Evolutionary conservation across 495 filamentous ascomycete species (phyloP).

Genomic region (Xylaria venustula): DNA sequence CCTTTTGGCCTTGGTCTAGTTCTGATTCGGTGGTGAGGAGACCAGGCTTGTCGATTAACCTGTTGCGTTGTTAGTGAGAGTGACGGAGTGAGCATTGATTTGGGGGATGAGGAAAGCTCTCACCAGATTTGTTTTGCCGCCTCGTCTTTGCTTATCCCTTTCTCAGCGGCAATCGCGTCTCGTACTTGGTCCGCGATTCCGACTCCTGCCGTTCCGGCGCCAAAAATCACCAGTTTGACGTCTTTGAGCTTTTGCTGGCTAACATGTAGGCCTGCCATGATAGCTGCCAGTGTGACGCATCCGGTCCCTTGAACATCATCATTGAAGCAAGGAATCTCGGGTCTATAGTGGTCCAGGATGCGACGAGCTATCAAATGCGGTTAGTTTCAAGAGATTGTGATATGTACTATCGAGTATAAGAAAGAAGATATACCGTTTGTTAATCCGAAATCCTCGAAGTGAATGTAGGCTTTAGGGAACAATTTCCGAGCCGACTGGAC

Average conservation of each 20-base stretch:
- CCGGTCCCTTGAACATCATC: conserved; percentile 92
- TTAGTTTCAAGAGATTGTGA: background rate
- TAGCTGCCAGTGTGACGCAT: conserved; percentile 79
- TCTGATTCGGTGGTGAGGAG: conserved; percentile 60
- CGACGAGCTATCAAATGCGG: conserved; percentile 43
- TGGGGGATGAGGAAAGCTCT: background rate
- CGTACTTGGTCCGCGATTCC: conserved; percentile 85
- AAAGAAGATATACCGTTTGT: conserved; percentile 38
- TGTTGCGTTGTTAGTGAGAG: conserved; percentile 26
- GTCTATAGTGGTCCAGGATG: conserved; percentile 71
- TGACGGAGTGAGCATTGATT: background rate
- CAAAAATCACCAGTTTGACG: conserved; percentile 70
- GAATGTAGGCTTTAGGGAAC: conserved; percentile 80
- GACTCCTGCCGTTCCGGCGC: conserved; percentile 81
- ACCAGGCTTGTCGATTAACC: conserved; percentile 84
- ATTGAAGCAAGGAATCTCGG: conserved; percentile 80
- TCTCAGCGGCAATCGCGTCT: conserved; percentile 72
- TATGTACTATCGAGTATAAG: background rate
- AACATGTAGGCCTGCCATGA: conserved; percentile 71
- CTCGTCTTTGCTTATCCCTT: conserved; percentile 66
- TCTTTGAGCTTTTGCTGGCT: conserved; percentile 65
- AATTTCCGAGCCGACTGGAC: conserved; percentile 62
- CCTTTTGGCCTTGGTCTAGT: conserved; percentile 63
- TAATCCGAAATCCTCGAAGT: conserved; percentile 69
- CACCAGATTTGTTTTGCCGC: conserved; percentile 81